Evolutionary conservation across 208 protist species (phyloP), one percentile per base, ranked within the genome.

Genomic region (Spironucleus salmonicida): DNA sequence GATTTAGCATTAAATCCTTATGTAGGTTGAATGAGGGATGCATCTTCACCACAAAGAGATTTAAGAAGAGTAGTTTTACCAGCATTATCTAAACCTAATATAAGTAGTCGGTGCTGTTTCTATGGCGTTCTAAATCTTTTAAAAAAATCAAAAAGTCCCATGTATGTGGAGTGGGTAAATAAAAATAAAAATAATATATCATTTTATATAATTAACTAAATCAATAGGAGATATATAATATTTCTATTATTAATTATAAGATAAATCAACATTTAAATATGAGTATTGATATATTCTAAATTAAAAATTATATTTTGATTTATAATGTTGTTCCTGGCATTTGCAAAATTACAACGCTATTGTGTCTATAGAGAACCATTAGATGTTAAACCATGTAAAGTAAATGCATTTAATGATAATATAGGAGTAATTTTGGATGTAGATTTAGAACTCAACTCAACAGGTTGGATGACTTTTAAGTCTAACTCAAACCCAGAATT

Each of bases 1-100:
- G 88, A 91, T 84, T 96, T 95, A 59, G 96, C 93, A 74, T 93
- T 93, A 79, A 98, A 97, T 19, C 94, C 94, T 71, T 94, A 90
- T 27, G 94, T 98, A 39, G 93, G 91, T 67, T 87, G 92, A 26
- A 92, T 89, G 64, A 89, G 80, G 13, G 84, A 86, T 30, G 91
- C 87, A 68, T 96, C 90, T 75, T 94, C 91, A 58, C 93, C 87
- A 30, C 88, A 85, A 7, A 98, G 83, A 78, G 88, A 84, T 62
- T 91, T 90, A 45, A 97, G 78, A 45, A 92, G 89, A 57, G 90
- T 92, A 0, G 93, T 97, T 81, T 98, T 98, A 39, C 92, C 92
- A 0, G 92, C 86, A 79, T 95, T 96, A 84, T 97, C 93, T 1
- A 98, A 84, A 11, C 93, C 94, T 7, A 97, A 78, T 40, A 97